These are phyloP conservation scores for Capsella rubella DNA, from an alignment of 441 rosid genomes.

Conservation along the genomic window DNA sequence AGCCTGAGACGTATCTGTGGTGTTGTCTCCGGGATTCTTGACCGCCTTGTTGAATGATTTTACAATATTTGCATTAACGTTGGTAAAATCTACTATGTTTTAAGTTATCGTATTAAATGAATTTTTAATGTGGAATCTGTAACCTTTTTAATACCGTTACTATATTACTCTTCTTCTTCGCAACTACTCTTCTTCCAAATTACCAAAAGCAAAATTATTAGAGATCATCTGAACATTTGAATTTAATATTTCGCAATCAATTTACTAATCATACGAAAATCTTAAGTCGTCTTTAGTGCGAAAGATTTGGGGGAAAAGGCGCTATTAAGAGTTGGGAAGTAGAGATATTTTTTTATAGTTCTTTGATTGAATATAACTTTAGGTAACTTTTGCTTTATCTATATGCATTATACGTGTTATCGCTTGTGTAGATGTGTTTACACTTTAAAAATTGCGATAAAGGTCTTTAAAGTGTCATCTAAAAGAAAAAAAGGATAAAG, in stretches of 20 bases:
- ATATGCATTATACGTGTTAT: conserved; percentile 38
- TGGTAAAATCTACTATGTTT: not conserved
- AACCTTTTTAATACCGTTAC: not conserved
- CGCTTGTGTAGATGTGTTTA: conserved; percentile 9
- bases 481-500: not conserved
- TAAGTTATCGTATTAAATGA: not conserved
- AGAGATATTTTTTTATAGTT: conserved; percentile 17
- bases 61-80: conserved; percentile 2
- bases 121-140: not conserved
- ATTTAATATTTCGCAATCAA: not conserved
- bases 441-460: conserved; percentile 32
- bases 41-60: conserved; percentile 49
- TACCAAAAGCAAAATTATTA: not conserved
- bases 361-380: conserved; percentile 14
- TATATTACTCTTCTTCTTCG: not conserved
- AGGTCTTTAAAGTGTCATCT: conserved; percentile 16
- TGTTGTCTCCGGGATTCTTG: conserved; percentile 70
- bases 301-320: conserved; percentile 24
- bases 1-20: conserved; percentile 68
- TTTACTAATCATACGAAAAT: not conserved
- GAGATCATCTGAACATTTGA: not conserved
- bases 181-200: not conserved
- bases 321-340: not conserved
- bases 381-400: conserved; percentile 35
- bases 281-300: conserved; percentile 29